These are phyloP conservation scores for Cnidoscolus chayamansa DNA, from an alignment of 441 rosid genomes.

Conservation along the genomic window DNA sequence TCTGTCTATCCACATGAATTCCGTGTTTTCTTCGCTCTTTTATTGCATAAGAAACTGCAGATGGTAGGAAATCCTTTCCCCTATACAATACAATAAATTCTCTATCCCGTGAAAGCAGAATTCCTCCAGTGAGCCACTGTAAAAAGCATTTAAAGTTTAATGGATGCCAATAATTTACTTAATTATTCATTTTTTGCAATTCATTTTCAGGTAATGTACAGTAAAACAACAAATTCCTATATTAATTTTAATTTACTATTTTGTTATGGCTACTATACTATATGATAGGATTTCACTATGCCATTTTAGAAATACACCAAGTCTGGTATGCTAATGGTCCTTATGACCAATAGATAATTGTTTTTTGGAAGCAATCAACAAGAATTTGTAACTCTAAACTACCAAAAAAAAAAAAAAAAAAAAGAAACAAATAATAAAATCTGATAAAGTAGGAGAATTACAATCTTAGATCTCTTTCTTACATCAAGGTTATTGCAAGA, in stretches of 20 bases:
- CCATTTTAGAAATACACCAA: conserved; percentile 5
- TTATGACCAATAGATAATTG: background rate
- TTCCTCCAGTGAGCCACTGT: conserved; percentile 94
- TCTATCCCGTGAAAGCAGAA: conserved; percentile 74
- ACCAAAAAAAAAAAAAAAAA: background rate
- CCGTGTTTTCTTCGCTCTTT: conserved; percentile 63
- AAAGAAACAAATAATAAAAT: background rate
- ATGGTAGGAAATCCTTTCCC: conserved; percentile 96
- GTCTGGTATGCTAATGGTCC: background rate
- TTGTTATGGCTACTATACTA: background rate
- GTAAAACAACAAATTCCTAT: background rate
- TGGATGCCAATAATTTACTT: background rate
- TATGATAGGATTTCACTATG: background rate
- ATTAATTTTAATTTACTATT: background rate
- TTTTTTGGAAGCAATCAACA: background rate
- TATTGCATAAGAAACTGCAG: conserved; percentile 83
- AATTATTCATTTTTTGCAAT: background rate
- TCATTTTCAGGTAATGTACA: background rate
- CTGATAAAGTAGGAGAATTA: background rate
- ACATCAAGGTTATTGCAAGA: background rate
- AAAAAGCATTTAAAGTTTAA: conserved; percentile 27
- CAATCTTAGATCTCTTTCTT: background rate
- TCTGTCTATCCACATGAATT: conserved; percentile 35
- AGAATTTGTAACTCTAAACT: background rate
- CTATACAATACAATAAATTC: conserved; percentile 84